Conservation (phyloP, 129 eudicot genomes). For the Solidago caesia region DNA sequence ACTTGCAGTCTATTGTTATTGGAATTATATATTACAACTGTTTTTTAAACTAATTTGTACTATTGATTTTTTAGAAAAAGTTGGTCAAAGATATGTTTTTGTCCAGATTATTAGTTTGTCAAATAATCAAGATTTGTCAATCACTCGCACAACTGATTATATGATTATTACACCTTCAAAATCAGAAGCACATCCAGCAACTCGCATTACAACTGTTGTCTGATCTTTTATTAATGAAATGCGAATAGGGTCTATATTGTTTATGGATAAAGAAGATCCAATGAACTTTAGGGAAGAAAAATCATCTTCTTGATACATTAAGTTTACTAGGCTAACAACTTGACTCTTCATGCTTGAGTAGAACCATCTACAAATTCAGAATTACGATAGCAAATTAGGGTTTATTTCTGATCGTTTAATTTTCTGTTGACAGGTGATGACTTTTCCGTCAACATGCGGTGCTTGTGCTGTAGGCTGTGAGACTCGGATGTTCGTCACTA, state of each 20-base stretch:
- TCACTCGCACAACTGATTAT: not conserved
- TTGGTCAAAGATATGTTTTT: not conserved
- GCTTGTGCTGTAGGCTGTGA: conserved; percentile 79
- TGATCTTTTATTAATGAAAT: no score
- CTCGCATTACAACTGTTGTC: not conserved
- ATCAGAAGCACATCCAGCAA: not conserved
- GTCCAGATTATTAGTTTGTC: not conserved
- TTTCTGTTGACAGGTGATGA: conserved; percentile 69
- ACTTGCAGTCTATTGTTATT: not conserved
- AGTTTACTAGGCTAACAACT: not conserved
- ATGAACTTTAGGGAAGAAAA: not conserved
- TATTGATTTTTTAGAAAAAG: not conserved
- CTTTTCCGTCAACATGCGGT: conserved; percentile 93
- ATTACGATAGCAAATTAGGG: not conserved
- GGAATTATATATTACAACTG: not conserved
- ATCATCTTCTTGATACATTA: not conserved
- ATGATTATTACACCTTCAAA: not conserved
- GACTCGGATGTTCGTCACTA: conserved; percentile 89
- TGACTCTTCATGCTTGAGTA: not conserved
- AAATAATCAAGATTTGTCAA: not conserved
- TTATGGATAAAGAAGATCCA: not conserved
- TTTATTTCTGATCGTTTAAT: not conserved
- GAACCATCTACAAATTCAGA: conserved; percentile 1
- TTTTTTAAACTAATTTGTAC: not conserved
- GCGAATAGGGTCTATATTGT: not conserved